Conservation (phyloP, 2,329 filamentous ascomycete species). For the Colletotrichum aenigma region DNA sequence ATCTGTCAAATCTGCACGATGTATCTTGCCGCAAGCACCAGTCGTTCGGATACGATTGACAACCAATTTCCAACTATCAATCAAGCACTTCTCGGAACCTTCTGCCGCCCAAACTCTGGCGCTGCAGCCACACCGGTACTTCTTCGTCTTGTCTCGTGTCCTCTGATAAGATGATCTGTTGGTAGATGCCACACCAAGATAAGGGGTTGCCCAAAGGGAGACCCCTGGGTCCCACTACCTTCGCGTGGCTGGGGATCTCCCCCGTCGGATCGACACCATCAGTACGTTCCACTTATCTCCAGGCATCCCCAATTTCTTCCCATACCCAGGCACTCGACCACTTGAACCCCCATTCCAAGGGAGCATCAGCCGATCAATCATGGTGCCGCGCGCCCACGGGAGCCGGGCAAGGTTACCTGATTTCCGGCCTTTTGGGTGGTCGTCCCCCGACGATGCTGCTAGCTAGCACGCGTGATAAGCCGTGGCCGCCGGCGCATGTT, state of each 20-base stretch:
- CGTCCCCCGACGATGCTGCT: neutral
- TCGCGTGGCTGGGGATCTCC: slow-evolving; percentile 1
- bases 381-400: neutral
- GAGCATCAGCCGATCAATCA: neutral
- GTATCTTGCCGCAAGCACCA: neutral
- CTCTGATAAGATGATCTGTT: neutral
- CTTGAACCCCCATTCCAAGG: neutral
- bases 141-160: neutral
- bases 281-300: neutral
- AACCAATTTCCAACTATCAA: neutral
- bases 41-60: neutral
- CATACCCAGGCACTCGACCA: neutral
- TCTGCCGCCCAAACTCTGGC: neutral
- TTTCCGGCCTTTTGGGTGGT: neutral
- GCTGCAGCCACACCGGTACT: neutral
- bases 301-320: neutral
- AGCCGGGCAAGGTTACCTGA: neutral
- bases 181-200: slow-evolving; percentile 2
- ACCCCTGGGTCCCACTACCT: neutral
- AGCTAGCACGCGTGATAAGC: neutral
- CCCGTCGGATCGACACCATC: neutral
- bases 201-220: neutral
- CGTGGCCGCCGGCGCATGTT: neutral
- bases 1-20: neutral
- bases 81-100: neutral